Conservation (phyloP, 306 rosid genomes). For the Dalbergia cochinchinensis region DNA sequence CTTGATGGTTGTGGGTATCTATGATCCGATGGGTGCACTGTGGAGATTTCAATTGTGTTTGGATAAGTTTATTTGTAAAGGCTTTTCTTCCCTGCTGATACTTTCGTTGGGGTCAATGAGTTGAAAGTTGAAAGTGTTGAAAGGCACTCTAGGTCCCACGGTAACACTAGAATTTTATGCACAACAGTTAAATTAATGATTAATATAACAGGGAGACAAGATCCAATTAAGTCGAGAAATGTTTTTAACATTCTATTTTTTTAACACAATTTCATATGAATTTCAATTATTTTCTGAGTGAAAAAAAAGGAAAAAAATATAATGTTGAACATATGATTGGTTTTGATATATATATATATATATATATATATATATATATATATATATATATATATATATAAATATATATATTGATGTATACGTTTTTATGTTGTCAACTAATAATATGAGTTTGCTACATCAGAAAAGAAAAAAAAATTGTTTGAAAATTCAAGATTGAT, state of each 20-base stretch:
- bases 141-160: neutral
- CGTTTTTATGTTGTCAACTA: too few species aligned
- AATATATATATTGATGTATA: too few species aligned
- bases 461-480: too few species aligned
- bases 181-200: neutral
- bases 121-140: neutral
- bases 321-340: too few species aligned
- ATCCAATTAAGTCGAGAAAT: neutral
- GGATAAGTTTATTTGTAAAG: neutral
- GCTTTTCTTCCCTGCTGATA: neutral
- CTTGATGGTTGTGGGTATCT: neutral
- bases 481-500: too few species aligned
- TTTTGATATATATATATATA: too few species aligned
- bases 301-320: neutral
- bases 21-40: slow-evolving; percentile 23
- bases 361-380: too few species aligned
- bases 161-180: neutral
- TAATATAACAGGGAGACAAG: slow-evolving; percentile 3
- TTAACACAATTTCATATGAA: neutral
- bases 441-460: too few species aligned
- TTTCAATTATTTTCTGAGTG: too few species aligned
- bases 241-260: neutral
- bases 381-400: too few species aligned
- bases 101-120: neutral
- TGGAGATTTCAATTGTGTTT: neutral